Evolutionary conservation across 202 grass and related monocot genomes (phyloP).

Genomic region (Bolboschoenoplectus hybrid): DNA sequence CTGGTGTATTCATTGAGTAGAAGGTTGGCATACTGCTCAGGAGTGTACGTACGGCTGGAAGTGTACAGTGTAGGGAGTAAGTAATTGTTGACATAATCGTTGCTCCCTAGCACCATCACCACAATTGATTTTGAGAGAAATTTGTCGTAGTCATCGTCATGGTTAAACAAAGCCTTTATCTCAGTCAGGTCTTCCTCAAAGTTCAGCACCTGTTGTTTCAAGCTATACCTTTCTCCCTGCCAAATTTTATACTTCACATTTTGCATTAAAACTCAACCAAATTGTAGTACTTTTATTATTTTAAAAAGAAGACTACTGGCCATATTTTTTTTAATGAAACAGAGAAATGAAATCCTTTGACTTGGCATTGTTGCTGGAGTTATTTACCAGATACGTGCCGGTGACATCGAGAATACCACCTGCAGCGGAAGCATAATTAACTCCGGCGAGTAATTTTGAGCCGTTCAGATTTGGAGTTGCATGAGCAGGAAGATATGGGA

Average conservation of each 20-base stretch:
- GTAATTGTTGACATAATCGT: conserved; percentile 55
- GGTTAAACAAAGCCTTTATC: conserved; percentile 29
- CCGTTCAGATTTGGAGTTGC: conserved; percentile 47
- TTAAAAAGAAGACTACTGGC: background rate
- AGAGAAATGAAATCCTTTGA: background rate
- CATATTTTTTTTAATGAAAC: background rate
- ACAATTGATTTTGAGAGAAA: conserved; percentile 50
- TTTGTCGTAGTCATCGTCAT: conserved; percentile 20
- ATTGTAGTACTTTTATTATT: no score
- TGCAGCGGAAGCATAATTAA: conserved; percentile 91
- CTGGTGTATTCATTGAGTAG: conserved; percentile 48
- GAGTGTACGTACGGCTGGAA: conserved; percentile 41
- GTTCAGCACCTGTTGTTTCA: conserved; percentile 48
- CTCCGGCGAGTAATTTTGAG: conserved; percentile 59
- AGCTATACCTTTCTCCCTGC: conserved; percentile 45
- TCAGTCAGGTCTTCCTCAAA: conserved; percentile 44
- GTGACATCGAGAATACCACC: conserved; percentile 92
- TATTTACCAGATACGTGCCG: conserved; percentile 74
- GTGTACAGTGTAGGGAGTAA: conserved; percentile 42
- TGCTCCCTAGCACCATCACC: conserved; percentile 48
- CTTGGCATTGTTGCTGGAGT: background rate
- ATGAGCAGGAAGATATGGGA: conserved; percentile 61
- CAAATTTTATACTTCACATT: background rate
- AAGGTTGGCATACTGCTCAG: conserved; percentile 45
- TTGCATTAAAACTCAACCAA: background rate